Evolutionary conservation across 768 basidiomycete species (phyloP), one percentile per base, ranked within the genome.

Genomic region (Tylopilus intermedius): DNA sequence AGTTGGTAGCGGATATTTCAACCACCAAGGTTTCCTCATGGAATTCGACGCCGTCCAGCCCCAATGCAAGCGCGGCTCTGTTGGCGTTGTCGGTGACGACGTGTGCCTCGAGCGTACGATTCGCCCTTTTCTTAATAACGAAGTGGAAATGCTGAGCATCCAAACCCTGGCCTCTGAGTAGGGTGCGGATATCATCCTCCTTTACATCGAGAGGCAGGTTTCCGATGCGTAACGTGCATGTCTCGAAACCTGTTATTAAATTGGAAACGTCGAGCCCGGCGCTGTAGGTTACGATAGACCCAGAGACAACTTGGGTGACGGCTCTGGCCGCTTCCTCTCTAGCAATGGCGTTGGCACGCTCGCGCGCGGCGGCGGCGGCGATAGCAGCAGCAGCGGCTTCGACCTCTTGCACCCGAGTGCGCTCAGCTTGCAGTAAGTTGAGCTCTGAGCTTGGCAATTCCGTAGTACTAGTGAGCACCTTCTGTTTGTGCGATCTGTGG

Each of bases 211-310:
- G 42, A 0, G 81, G 78, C 27, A 84, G 67, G 50, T 76, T 75
- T 47, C 66, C 70, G 43, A 84, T 65, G 2, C 62, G 73, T 24
- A 84, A 62, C 9, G 71, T 71, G 58, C 76, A 79, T 6, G 76
- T 73, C 39, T 84, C 79, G 55, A 80, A 82, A 4, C 79, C 80
- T 15, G 76, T 70, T 26, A 79, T 62, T 29, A 81, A 55, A 30
- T 68, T 61, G 37, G 64, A 65, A 37, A 84, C 67, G n/a, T 74
- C 66, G 33, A 80, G 61, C 5, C 82, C 82, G 3, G 79, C 75
- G 27, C 70, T 70, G 39, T 71, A 82, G 2, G 78, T 78, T 18
- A 79, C 74, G 39, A 82, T 66, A 41, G 73, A 75, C 7, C 74
- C 76, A 18, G 70, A 69, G 14, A 80, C 73, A n/a, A 78, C 55